Conservation (phyloP, 192 early-diverging fungal species). For the Geranomyces michiganensis region DNA sequence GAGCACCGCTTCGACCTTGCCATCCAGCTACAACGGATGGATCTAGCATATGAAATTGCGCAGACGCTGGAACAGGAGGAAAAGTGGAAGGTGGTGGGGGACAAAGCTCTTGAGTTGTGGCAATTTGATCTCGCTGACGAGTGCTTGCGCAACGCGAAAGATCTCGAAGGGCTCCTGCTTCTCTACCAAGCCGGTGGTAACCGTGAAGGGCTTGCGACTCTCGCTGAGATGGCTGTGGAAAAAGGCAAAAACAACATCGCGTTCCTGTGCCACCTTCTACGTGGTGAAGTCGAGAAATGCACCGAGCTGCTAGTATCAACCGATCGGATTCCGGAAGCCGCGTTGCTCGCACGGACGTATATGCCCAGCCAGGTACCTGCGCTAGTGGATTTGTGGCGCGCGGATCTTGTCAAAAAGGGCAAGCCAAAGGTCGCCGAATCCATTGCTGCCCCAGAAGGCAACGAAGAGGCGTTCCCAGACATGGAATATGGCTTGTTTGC, state of each 20-base stretch:
- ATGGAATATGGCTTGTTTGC: constrained; percentile 62
- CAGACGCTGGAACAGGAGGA: constrained; percentile 78
- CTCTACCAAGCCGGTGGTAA: constrained; percentile 92
- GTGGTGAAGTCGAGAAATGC: constrained; percentile 77
- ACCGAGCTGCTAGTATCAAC: constrained; percentile 85
- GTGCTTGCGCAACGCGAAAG: constrained; percentile 84
- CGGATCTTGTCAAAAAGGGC: constrained; percentile 63
- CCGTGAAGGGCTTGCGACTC: constrained; percentile 67
- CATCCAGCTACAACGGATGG: constrained; percentile 79
- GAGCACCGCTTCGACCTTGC: constrained; percentile 97
- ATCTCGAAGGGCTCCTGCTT: constrained; percentile 87
- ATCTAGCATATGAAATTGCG: constrained; percentile 86
- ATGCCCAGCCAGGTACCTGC: constrained; percentile 61
- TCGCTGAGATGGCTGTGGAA: constrained; percentile 72
- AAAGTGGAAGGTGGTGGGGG: constrained; percentile 94
- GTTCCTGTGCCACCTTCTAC: constrained; percentile 78
- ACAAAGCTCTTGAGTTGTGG: constrained; percentile 88
- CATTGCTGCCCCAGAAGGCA: constrained; percentile 81
- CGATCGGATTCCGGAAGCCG: constrained; percentile 92
- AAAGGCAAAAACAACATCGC: constrained; percentile 91
- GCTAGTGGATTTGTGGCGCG: constrained; percentile 80
- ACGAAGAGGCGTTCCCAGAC: constrained; percentile 89
- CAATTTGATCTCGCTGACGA: constrained; percentile 85
- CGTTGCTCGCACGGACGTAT: constrained; percentile 89
- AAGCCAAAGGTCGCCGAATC: constrained; percentile 86